Conservation (phyloP, 805 yeast genomes). For the Candida suzukii region DNA sequence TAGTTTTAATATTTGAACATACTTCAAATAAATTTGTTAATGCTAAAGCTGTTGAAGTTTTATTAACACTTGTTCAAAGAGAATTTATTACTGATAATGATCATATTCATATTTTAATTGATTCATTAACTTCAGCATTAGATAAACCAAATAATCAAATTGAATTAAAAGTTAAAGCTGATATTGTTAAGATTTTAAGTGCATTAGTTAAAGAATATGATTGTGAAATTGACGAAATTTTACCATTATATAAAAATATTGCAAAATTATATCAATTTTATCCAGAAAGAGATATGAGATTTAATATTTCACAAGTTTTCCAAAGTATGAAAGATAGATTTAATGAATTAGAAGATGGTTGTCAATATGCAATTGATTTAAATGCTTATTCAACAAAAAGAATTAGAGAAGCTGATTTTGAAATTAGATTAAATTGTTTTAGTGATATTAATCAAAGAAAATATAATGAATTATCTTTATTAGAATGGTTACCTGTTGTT, state of each 20-base stretch:
- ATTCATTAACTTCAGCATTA: slow-evolving; percentile 52
- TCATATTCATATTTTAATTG: slow-evolving; percentile 45
- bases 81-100: slow-evolving; percentile 49
- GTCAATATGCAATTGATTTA: slow-evolving; percentile 46
- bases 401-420: slow-evolving; percentile 74
- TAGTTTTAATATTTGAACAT: slow-evolving; percentile 43
- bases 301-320: slow-evolving; percentile 53
- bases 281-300: slow-evolving; percentile 56
- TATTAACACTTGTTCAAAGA: slow-evolving; percentile 47
- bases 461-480: slow-evolving; percentile 34
- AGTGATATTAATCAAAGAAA: slow-evolving; percentile 51
- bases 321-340: slow-evolving; percentile 49
- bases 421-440: slow-evolving; percentile 62
- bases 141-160: slow-evolving; percentile 50
- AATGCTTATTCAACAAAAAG: slow-evolving; percentile 61
- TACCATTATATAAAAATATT: slow-evolving; percentile 21
- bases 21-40: slow-evolving; percentile 38
- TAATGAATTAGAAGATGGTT: slow-evolving; percentile 23
- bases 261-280: slow-evolving; percentile 47
- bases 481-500: slow-evolving; percentile 77
- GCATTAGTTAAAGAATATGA: slow-evolving; percentile 46
- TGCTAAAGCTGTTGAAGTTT: slow-evolving; percentile 42
- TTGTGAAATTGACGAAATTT: slow-evolving; percentile 44
- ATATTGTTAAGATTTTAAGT: slow-evolving; percentile 51
- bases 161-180: slow-evolving; percentile 43